phyloP scores from a whole-genome alignment of 2,329 filamentous ascomycete species.

The Macrophomina phaseolina region DNA sequence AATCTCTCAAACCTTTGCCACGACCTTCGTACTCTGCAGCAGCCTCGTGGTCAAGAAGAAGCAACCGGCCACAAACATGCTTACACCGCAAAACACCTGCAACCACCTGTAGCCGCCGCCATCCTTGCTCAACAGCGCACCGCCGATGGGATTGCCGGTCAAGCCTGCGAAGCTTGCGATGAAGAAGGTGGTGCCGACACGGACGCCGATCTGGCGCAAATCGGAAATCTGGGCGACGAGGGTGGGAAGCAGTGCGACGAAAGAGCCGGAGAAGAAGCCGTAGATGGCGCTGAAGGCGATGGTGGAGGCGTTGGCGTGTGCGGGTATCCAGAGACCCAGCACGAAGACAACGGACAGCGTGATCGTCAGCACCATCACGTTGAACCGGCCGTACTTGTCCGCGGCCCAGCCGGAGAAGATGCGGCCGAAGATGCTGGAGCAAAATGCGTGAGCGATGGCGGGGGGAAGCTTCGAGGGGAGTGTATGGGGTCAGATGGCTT shows the following conservation, averaged over 20 bases:
- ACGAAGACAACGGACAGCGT: constrained; percentile 51
- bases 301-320: constrained; percentile 38
- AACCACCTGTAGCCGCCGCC: too few species aligned
- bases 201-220: constrained; percentile 70
- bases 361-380: constrained; percentile 56
- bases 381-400: constrained; percentile 58
- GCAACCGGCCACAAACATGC: not conserved
- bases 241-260: constrained; percentile 65
- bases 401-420: constrained; percentile 57
- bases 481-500: too few species aligned
- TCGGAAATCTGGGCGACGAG: constrained; percentile 72
- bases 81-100: too few species aligned
- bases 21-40: too few species aligned
- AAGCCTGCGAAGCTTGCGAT: constrained; percentile 66
- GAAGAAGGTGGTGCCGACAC: constrained; percentile 67
- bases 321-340: constrained; percentile 59
- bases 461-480: too few species aligned
- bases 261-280: constrained; percentile 70
- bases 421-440: constrained; percentile 54
- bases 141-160: constrained; percentile 69
- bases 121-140: constrained; percentile 35
- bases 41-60: not conserved
- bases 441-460: too few species aligned
- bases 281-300: constrained; percentile 43
- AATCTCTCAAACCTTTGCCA: too few species aligned